Evolutionary conservation across 352 stramenopile genomes (phyloP), one percentile per base, ranked within the genome.

Genomic region (Pythium biforme): DNA sequence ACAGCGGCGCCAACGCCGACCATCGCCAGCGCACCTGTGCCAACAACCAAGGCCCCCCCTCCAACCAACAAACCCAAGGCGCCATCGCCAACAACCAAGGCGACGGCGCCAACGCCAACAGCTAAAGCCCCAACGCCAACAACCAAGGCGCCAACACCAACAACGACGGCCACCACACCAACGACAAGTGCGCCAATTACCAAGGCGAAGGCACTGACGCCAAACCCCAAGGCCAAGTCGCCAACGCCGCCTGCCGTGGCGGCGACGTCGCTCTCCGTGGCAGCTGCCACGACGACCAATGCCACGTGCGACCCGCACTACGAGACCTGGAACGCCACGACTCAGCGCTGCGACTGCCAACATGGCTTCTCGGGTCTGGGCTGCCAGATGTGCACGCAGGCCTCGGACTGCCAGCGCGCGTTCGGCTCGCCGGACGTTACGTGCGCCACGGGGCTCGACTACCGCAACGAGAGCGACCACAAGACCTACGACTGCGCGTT

Each of bases 401-500:
- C 52, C 25, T 54, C 56, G 40, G 55, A 72, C 17, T 91, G 82
- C 60, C 59, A 72, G 25, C 23, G 53, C 20, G 66, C 65, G 20
- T 81, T 89, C 23, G 66, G 55, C 19, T 22, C n/a, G 26, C 15
- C 46, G 11, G 33, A 31, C 23, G 77, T 68, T 47, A 60, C 62
- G 55, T 93, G 84, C 52, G 72, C 74, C 25, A 59, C 74, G 1
- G 75, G 80, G 3, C 72, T 93, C 33, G 64, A 25, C 25, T 94
- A 88, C 55, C 72, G 78, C 56, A 67, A 75, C 14, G 43, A 66
- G 23, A 77, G 74, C 39, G 53, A 62, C 25, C 41, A 65, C 63
- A 94, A 91, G 73, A 90, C 84, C 43, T 94, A 94, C 67, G 70
- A 71, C 25, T 94, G 84, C 46, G 54, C 49, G 27, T 60, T 94